Conservation (phyloP, 2,329 filamentous ascomycete species). For the Xylaria sp. region DNA sequence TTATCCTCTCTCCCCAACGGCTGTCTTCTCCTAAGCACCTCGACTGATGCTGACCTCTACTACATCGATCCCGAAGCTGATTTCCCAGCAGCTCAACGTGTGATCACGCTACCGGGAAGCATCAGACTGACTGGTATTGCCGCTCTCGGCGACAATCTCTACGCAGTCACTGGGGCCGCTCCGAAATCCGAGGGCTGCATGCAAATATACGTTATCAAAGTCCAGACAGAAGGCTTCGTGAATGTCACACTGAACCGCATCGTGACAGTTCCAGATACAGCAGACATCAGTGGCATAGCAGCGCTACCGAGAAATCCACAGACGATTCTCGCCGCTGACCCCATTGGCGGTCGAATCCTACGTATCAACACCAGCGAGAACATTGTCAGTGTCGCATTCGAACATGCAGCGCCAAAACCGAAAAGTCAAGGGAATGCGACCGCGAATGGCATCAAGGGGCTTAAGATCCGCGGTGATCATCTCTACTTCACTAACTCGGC, state of each 20-base stretch:
- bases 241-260: constrained; percentile 20
- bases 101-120: constrained; percentile 20
- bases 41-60: constrained; percentile 23
- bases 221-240: constrained; percentile 22
- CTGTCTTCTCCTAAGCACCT: constrained; percentile 30
- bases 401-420: constrained; percentile 20
- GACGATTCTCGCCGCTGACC: constrained; percentile 28
- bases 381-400: constrained; percentile 22
- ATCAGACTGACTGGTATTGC: constrained; percentile 23
- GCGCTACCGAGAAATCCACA: constrained; percentile 27
- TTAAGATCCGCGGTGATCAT: constrained; percentile 21
- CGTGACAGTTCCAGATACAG: constrained; percentile 24
- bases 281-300: constrained; percentile 29
- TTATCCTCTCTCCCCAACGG: constrained; percentile 28
- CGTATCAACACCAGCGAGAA: constrained; percentile 23
- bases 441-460: constrained; percentile 30
- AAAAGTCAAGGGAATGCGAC: not conserved
- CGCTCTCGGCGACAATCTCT: constrained; percentile 23
- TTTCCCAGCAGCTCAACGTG: constrained; percentile 19
- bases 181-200: constrained; percentile 14
- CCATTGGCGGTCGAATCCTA: constrained; percentile 28
- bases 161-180: constrained; percentile 29
- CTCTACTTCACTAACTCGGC: constrained; percentile 35
- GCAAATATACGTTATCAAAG: constrained; percentile 26
- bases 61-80: constrained; percentile 27